Base-by-base conservation (phyloP, 345 rosid genomes). In the Schrenkiella parvula region DNA sequence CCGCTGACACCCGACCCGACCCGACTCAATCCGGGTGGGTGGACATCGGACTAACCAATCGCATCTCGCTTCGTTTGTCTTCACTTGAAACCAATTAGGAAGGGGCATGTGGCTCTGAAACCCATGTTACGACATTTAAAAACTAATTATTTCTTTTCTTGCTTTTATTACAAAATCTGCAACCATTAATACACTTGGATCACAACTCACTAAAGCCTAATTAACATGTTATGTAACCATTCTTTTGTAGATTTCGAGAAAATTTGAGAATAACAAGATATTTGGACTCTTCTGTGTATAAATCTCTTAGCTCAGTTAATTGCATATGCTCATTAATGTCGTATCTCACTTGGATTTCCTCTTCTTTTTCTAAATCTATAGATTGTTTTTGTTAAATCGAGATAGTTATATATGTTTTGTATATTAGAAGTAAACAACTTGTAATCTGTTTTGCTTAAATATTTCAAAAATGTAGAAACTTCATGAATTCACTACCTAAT, bases 1-100 rank as follows among this genome's bases (percentile, higher is more conserved):
- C 73, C 65, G 83, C 84, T 80, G 84, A 75, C 84, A n/a, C 56
- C 60, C 73, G 54, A 61, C 75, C 75, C 66, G 35, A 44, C 25
- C 41, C 54, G 69, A 32, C 3, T 38, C 48, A 56, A 9, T 26
- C 42, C 29, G 67, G 71, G 77, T 64, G 48, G 61, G 55, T 69
- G 44, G 17, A 51, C 68, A 67, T 74, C 39, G 55, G 68, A 59
- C 78, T 65, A 73, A 38, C 50, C 70, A 73, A 51, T 73, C 50
- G 41, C 76, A 72, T 72, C 70, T 64, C 57, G 15, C 61, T 13
- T 67, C 21, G 28, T 31, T 74, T 74, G 78, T 74, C 68, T 74
- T 59, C 62, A 51, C 60, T 31, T 67, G 48, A 29, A 2, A 34
- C 79, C 79, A 68, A 54, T 75, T 35, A 53, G 8, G 51, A 43